Conservation (phyloP, 306 rosid genomes). For the Fagus sylvatica region DNA sequence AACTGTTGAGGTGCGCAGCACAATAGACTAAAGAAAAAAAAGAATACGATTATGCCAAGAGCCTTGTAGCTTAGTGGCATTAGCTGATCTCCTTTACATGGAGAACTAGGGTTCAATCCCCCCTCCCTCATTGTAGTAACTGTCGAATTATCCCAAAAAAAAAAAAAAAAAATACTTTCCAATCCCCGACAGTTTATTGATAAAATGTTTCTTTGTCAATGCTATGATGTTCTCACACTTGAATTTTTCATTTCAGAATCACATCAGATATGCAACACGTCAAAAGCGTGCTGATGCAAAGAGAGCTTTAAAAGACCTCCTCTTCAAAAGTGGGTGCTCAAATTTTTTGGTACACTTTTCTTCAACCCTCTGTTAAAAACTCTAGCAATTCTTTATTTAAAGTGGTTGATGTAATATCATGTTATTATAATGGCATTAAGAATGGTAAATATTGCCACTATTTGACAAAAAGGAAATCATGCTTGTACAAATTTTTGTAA, state of each 20-base stretch:
- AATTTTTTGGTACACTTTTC: conserved; percentile 45
- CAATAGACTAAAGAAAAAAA: neutral
- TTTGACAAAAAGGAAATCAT: too few relatives aligned
- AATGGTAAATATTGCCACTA: too few relatives aligned
- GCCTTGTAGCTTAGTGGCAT: too few relatives aligned
- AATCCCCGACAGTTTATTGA: neutral
- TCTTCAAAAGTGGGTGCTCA: conserved; percentile 61
- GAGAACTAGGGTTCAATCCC: too few relatives aligned
- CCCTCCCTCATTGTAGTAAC: too few relatives aligned
- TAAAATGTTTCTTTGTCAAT: neutral
- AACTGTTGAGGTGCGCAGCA: neutral
- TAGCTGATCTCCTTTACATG: too few relatives aligned
- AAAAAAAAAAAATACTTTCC: neutral
- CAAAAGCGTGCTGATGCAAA: conserved; percentile 86
- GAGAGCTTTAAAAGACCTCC: conserved; percentile 80
- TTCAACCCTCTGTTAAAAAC: conserved; percentile 8
- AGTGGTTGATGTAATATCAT: neutral
- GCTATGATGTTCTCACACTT: conserved; percentile 21
- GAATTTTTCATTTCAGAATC: conserved; percentile 51
- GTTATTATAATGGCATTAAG: too few relatives aligned
- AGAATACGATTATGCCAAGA: neutral
- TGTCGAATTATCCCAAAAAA: too few relatives aligned
- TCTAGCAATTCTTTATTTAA: conserved; percentile 16
- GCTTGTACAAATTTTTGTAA: too few relatives aligned
- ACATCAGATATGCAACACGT: conserved; percentile 57